Base-by-base conservation (phyloP, 495 filamentous ascomycete genomes). In the Annulohypoxylon moriforme region DNA sequence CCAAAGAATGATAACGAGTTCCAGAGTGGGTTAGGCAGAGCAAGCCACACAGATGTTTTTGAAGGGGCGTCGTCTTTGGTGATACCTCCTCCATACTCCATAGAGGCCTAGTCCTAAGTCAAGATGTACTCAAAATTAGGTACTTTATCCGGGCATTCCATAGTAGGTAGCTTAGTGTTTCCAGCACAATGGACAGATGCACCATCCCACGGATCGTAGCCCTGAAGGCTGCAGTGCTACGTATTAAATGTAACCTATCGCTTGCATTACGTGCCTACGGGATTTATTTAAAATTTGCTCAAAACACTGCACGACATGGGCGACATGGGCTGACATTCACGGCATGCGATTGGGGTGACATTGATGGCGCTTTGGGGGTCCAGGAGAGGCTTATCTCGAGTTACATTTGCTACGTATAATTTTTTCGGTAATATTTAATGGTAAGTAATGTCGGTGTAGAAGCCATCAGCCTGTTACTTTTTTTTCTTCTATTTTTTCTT, bases 271-370 rank as follows among this genome's bases (percentile, higher is more conserved):
- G 49, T 69, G 65, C 61, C 60, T 57, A 53, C 65, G 71, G 71
- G 65, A 73, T 46, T 69, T 69, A 64, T 47, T 63, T 66, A 64
- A 68, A 66, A 73, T 73, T 73, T 73, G 71, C 66, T 73, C 71
- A 69, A 66, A 58, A 69, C 27, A 47, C 55, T 66, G 58, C 65
- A 69, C 61, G 66, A 73, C 71, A 73, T 73, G 71, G 60, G 66
- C 61, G 66, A 73, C 71, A 73, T 73, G 71, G 60, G 66, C 71
- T 73, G 66, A 61, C 66, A 55, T 66, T 63, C 65, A 53, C 65
- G 57, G 56, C 61, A 69, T 73, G 49, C 50, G 71, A 73, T 73
- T 73, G 66, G 66, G 47, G 66, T 69, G 61, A 16, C 66, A 59
- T 66, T 9, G 55, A 16, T 58, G 55, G 53, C 25, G 49, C 29